Percentiles rank a stretch among this genome's conserved stretches.
These are phyloP conservation scores for Penicillium sclerotigenum DNA, from an alignment of 2,329 filamentous ascomycete species.

Conservation along the genomic window DNA sequence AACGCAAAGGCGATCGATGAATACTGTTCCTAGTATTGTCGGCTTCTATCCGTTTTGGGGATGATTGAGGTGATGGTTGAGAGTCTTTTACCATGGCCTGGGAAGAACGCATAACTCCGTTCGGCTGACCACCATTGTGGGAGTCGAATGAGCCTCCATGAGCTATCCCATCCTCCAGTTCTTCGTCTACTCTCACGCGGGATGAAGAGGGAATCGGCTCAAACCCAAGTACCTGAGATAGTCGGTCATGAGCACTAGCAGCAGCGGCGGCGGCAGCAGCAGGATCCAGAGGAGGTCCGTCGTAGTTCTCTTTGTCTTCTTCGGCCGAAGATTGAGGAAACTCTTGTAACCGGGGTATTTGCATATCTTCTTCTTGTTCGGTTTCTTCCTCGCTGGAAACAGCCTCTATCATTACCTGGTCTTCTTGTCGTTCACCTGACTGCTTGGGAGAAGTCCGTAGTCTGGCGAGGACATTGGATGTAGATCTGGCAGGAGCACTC, in stretches of 20 bases:
- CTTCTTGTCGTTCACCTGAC: conserved; percentile 12
- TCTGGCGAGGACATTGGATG: background rate
- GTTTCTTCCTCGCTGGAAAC: conserved; percentile 46
- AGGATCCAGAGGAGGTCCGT: conserved; percentile 25
- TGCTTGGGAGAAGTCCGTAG: conserved; percentile 4
- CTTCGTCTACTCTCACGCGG: conserved; percentile 2
- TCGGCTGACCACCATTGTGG: conserved; percentile 4
- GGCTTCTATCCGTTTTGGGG: conserved; percentile 5
- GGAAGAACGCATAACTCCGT: conserved; percentile 25
- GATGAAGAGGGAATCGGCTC: conserved; percentile 20
- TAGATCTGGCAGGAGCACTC: conserved; percentile 31
- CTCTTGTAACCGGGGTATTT: conserved; percentile 30
- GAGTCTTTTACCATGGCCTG: conserved; percentile 39
- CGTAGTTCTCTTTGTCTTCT: conserved; percentile 49
- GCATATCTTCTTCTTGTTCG: conserved; percentile 44
- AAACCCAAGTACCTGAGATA: conserved; percentile 38
- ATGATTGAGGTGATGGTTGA: conserved; percentile 34
- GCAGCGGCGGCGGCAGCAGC: conserved; percentile 32
- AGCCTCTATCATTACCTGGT: conserved; percentile 18
- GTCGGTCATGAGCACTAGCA: conserved; percentile 36
- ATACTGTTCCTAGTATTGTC: background rate
- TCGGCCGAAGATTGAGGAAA: conserved; percentile 32
- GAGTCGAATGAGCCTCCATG: conserved; percentile 1
- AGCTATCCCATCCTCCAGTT: background rate
- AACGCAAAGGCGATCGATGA: background rate